Evolutionary conservation across 1,139 yeast species (phyloP).

Genomic region (Groenewaldozyma auringiensis): DNA sequence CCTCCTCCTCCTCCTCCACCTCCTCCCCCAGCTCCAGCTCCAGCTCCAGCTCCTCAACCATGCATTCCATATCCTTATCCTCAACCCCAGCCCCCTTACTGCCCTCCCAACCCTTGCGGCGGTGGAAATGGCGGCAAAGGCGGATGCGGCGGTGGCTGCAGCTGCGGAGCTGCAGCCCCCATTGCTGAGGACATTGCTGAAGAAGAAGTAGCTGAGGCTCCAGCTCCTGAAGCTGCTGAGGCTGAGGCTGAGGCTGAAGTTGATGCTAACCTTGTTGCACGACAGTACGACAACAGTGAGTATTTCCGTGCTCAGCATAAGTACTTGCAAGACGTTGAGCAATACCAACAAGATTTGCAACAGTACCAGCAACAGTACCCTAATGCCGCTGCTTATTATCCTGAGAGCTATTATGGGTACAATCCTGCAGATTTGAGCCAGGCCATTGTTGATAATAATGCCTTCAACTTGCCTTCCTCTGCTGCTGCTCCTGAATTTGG

Average conservation of each 20-base stretch:
- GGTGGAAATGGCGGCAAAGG: slow-evolving; percentile 1
- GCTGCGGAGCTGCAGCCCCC: slow-evolving; percentile 1
- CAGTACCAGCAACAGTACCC: not conserved
- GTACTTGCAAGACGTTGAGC: not conserved
- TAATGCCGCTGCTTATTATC: not conserved
- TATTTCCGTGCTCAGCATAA: not conserved
- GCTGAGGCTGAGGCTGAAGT: slow-evolving; percentile 5
- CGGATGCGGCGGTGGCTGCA: slow-evolving; percentile 3
- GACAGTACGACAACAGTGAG: not conserved
- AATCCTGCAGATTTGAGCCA: not conserved
- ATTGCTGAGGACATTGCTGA: not conserved
- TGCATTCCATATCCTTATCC: slow-evolving; percentile 9
- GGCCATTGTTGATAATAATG: not conserved
- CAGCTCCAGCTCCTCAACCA: slow-evolving; percentile 9
- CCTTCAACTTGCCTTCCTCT: slow-evolving; percentile 2
- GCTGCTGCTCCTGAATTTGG: slow-evolving; percentile 6
- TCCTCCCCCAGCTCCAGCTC: slow-evolving; percentile 12
- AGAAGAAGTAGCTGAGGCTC: slow-evolving; percentile 9
- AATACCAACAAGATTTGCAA: not conserved
- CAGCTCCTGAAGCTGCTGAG: slow-evolving; percentile 4
- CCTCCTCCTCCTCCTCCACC: slow-evolving; percentile 11
- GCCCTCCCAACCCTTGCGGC: slow-evolving; percentile 3
- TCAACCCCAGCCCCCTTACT: slow-evolving; percentile 6
- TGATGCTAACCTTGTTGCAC: slow-evolving; percentile 2
- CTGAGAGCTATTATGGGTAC: not conserved